A percentile compares a stretch with the other conserved stretches of the same genome.
Conservation (phyloP, 2,329 filamentous ascomycete species). For the Cercospora sp. region DNA sequence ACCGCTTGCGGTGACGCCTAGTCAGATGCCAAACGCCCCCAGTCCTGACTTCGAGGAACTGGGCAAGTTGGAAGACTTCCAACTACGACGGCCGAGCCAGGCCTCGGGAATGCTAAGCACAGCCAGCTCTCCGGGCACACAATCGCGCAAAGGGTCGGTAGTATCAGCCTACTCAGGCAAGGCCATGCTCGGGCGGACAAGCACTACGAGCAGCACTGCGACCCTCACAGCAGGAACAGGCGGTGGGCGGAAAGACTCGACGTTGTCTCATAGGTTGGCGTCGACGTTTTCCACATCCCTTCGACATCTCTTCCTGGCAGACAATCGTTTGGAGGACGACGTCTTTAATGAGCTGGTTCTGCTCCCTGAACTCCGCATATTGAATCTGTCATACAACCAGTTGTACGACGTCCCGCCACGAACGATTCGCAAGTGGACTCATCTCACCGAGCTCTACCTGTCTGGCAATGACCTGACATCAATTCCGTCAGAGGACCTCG, state of each 20-base stretch:
- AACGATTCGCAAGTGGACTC: constrained; percentile 84
- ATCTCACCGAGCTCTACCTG: constrained; percentile 87
- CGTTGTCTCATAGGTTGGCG: constrained; percentile 72
- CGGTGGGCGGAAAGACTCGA: constrained; percentile 80
- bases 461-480: constrained; percentile 93
- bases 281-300: constrained; percentile 88
- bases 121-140: constrained; percentile 47
- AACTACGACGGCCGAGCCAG: constrained; percentile 76
- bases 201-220: constrained; percentile 66
- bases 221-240: constrained; percentile 57
- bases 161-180: constrained; percentile 77
- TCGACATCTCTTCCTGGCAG: constrained; percentile 81
- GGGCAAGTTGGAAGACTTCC: constrained; percentile 62
- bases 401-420: constrained; percentile 88
- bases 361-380: constrained; percentile 76
- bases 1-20: constrained; percentile 47
- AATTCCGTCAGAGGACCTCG: constrained; percentile 88
- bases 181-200: constrained; percentile 60
- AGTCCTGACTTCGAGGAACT: constrained; percentile 79
- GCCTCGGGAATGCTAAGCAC: constrained; percentile 69
- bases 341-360: constrained; percentile 88
- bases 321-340: constrained; percentile 92
- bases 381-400: constrained; percentile 94
- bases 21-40: constrained; percentile 42
- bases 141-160: constrained; percentile 72